Evolutionary conservation across 2,329 filamentous ascomycete species (phyloP).

Genomic region (Blumeriella jaapii): DNA sequence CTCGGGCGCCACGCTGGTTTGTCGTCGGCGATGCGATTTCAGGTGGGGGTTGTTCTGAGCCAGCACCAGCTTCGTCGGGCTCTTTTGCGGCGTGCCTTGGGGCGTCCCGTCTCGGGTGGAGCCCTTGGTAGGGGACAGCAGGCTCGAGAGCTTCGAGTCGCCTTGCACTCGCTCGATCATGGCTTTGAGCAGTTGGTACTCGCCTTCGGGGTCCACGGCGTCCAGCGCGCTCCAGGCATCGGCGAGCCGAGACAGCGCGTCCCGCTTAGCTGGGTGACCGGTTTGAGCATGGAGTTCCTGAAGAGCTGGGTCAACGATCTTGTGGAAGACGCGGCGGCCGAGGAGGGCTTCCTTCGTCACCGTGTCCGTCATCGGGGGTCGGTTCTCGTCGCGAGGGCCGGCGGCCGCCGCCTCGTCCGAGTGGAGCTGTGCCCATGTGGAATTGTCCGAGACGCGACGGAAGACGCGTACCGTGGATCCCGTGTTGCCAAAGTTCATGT

Average conservation of each 20-base stretch:
- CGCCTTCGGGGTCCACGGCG: conserved; percentile 78
- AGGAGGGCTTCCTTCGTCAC: conserved; percentile 72
- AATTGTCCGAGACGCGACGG: conserved; percentile 69
- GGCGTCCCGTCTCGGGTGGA: conserved; percentile 46
- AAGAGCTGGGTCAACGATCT: conserved; percentile 70
- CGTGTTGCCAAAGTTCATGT: conserved; percentile 88
- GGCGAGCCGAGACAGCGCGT: conserved; percentile 70
- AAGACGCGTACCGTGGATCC: conserved; percentile 88
- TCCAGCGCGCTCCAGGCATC: conserved; percentile 81
- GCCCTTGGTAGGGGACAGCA: conserved; percentile 24
- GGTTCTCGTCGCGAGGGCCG: conserved; percentile 48
- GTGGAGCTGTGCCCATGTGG: conserved; percentile 24
- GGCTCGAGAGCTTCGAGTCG: conserved; percentile 50
- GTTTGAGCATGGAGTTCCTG: conserved; percentile 82
- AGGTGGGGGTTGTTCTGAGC: conserved; percentile 78
- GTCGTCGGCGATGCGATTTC: conserved; percentile 58
- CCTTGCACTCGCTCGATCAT: conserved; percentile 63
- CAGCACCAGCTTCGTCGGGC: conserved; percentile 52
- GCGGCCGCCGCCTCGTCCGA: conserved; percentile 13
- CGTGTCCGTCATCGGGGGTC: conserved; percentile 43
- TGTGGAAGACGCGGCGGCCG: conserved; percentile 70
- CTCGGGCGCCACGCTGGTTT: conserved; percentile 35
- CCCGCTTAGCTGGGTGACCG: conserved; percentile 56
- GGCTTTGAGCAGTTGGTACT: conserved; percentile 71
- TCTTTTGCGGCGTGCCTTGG: conserved; percentile 33